phyloP scores from a whole-genome alignment of 345 rosid species.

The Cochlearia excelsa region DNA sequence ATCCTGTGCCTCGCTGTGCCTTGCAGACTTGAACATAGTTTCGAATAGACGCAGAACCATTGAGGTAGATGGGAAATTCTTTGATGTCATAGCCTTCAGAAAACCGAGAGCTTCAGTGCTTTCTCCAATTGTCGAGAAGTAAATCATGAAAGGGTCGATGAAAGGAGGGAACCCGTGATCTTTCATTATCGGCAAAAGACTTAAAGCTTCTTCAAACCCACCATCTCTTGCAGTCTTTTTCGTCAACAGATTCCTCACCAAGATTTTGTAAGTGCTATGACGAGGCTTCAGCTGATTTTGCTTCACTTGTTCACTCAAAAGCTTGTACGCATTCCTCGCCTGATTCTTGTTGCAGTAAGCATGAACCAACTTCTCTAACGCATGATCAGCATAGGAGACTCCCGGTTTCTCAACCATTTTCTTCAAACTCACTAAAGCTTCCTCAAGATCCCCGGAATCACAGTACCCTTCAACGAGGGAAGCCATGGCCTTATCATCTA shows the following conservation, averaged over 20 bases:
- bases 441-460: constrained; percentile 58
- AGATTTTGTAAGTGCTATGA: constrained; percentile 56
- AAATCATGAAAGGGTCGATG: constrained; percentile 60
- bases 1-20: constrained; percentile 70
- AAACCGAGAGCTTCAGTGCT: constrained; percentile 60
- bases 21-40: constrained; percentile 60
- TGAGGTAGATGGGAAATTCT: constrained; percentile 58
- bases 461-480: constrained; percentile 74
- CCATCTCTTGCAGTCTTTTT: constrained; percentile 53
- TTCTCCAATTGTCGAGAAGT: constrained; percentile 67
- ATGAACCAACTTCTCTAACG: constrained; percentile 58
- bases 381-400: constrained; percentile 42
- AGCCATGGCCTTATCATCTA: constrained; percentile 57
- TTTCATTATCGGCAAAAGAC: constrained; percentile 64
- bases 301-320: constrained; percentile 41
- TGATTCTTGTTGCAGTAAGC: constrained; percentile 62
- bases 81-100: constrained; percentile 60
- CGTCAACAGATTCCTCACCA: constrained; percentile 56
- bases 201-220: constrained; percentile 68
- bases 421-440: constrained; percentile 56
- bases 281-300: constrained; percentile 51
- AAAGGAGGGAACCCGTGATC: constrained; percentile 71
- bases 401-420: constrained; percentile 54
- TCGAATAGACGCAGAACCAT: constrained; percentile 68
- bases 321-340: constrained; percentile 62